Evolutionary conservation across 169 alveolate species (phyloP), one percentile per base, ranked within the genome.

Genomic region (Plasmodium billcollinsi): DNA sequence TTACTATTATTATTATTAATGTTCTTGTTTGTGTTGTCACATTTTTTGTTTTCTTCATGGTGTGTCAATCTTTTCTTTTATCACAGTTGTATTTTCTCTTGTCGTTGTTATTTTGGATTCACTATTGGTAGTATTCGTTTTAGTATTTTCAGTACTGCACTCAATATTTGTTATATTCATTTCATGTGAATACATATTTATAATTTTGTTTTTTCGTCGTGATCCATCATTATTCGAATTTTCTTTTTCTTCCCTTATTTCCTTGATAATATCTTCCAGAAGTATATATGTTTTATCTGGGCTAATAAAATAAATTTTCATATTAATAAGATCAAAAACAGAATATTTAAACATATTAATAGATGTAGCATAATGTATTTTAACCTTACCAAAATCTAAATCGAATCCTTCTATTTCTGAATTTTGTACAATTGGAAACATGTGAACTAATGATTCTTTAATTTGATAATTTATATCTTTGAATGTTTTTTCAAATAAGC

Each of bases 291-390:
- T 67, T 83, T 58, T 63, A 52, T 83, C 91, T 29, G 91, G 85
- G 12, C 74, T 66, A 24, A 83, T 69, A 67, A 69, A 83, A 83
- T 83, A 83, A 58, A 83, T 56, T 11, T 70, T 56, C 66, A 54
- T 83, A 69, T 69, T 67, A 12, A 43, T 61, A 18, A 58, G 20
- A 33, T 83, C 91, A 69, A 83, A 83, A 39, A 83, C 65, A 18
- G 91, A 52, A 62, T 69, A 59, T 15, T 50, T 52, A 83, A 83
- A 70, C 73, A 83, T 69, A 62, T 83, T 83, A 39, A 83, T 67
- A 52, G 74, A 69, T 26, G 61, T 73, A 18, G 83, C 83, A 83
- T 69, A 58, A 12, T 83, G 70, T n/a, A 20, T 0, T 47, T 69
- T n/a, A 15, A 83, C 50, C 43, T 70, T 83, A 14, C 91, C 91